Conservation (phyloP, 305 asterid species). For the Fraxinus xanthoxyloides region DNA sequence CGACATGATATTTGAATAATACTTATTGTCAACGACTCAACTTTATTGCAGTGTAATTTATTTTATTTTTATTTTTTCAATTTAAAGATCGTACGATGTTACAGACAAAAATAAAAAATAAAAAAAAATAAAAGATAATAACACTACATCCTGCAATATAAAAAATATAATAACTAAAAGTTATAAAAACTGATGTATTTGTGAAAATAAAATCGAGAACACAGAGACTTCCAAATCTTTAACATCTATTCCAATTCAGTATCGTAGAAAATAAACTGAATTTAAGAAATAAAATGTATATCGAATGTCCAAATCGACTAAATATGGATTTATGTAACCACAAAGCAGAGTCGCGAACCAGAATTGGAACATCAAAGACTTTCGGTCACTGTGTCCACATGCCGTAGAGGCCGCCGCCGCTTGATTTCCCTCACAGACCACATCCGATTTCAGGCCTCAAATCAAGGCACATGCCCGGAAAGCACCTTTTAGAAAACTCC, state of each 20-base stretch:
- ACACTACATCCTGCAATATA: background rate
- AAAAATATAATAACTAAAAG: too few relatives aligned
- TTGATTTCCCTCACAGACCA: background rate
- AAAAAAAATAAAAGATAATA: background rate
- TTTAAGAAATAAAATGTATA: too few relatives aligned
- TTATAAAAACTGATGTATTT: too few relatives aligned
- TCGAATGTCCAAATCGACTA: too few relatives aligned
- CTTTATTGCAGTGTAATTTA: background rate
- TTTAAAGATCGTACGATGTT: background rate
- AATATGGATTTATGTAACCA: too few relatives aligned
- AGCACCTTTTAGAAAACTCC: background rate
- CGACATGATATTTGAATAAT: background rate
- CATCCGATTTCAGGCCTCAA: background rate
- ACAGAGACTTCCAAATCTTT: too few relatives aligned
- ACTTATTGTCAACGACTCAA: background rate
- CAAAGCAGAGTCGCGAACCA: too few relatives aligned
- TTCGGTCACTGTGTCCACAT: too few relatives aligned
- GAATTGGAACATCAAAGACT: too few relatives aligned
- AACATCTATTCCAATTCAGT: too few relatives aligned
- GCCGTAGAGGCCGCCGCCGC: background rate
- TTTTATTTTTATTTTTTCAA: background rate
- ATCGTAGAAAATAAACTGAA: too few relatives aligned
- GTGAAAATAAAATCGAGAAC: too few relatives aligned
- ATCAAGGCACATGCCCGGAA: background rate
- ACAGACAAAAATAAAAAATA: background rate